Evolutionary conservation across 2,329 filamentous ascomycete species (phyloP), one percentile per base, ranked within the genome.

Genomic region (Colletotrichum sp.): DNA sequence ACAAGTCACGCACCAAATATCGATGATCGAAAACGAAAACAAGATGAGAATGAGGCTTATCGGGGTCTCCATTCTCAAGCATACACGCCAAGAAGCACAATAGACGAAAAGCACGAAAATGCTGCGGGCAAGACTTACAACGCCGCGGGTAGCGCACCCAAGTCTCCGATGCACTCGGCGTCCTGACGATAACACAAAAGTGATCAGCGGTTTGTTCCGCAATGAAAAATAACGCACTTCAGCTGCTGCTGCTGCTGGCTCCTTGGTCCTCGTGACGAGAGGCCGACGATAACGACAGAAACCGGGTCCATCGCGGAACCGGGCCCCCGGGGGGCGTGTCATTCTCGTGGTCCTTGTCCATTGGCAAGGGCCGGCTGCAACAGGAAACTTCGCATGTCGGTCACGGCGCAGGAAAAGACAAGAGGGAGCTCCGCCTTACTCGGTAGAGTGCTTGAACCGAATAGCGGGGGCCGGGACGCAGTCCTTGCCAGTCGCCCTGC

Each of bases 101-200:
- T 10, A 6, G 15, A 27, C 48, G 30, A 22, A 67, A 15, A 56
- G 55, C 16, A 22, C 66, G 36, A 39, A 48, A 52, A 52, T 22
- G 43, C 13, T 52, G 43, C 43, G 43, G 43, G 12, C 43, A 52
- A 13, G 1, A 74, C 72, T 74, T 66, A 74, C 72, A 71, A 48
- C 72, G 68, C 25, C 68, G 72, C 16, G 72, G 72, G 28, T 66
- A 71, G 39, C 48, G 71, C 66, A 74, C 71, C 71, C 71, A 74
- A 25, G 60, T 66, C 18, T 60, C 67, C 32, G 30, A 32, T 28
- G 60, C 36, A 30, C 67, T 71, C 22, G 71, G 71, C 34, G 67
- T 52, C 36, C 71, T 71, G 52, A 28, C n/a, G 30, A 36, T 27
- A 62, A 56, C 36, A 34, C 43, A 52, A 28, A 30, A 61, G 28